phyloP scores from a whole-genome alignment of 1,139 yeast genomes.

The Blastobotrys elegans region DNA sequence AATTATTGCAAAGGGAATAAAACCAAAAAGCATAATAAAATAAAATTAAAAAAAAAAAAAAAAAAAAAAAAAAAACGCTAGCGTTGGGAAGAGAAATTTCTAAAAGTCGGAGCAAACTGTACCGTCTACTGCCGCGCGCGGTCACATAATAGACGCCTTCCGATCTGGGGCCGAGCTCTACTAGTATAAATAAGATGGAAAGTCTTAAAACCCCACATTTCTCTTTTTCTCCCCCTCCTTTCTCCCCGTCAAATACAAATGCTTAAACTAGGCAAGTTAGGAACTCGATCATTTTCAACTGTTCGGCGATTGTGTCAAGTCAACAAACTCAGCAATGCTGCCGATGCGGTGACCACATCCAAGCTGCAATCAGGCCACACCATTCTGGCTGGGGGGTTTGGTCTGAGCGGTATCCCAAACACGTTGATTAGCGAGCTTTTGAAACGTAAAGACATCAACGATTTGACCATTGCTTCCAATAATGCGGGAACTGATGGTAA shows the following conservation, averaged over 20 bases:
- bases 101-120: neutral
- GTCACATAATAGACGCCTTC: no score
- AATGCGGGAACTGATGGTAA: constrained; percentile 47
- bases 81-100: no score
- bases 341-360: constrained; percentile 8
- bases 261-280: no score
- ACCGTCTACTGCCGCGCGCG: no score
- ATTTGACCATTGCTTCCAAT: constrained; percentile 46
- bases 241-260: no score
- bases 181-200: no score
- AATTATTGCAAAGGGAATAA: no score
- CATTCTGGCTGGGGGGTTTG: constrained; percentile 47
- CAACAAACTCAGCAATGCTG: constrained; percentile 9
- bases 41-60: neutral
- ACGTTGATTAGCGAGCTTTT: constrained; percentile 41
- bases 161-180: no score
- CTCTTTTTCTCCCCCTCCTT: no score
- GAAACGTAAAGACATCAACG: constrained; percentile 31
- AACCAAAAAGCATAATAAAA: no score
- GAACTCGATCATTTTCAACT: constrained; percentile 7
- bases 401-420: constrained; percentile 46
- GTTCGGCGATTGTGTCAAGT: constrained; percentile 3
- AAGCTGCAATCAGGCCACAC: constrained; percentile 22
- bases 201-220: no score
- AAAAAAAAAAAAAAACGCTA: neutral